phyloP scores from a whole-genome alignment of 805 yeast species.

The Ogataea trehalophila region DNA sequence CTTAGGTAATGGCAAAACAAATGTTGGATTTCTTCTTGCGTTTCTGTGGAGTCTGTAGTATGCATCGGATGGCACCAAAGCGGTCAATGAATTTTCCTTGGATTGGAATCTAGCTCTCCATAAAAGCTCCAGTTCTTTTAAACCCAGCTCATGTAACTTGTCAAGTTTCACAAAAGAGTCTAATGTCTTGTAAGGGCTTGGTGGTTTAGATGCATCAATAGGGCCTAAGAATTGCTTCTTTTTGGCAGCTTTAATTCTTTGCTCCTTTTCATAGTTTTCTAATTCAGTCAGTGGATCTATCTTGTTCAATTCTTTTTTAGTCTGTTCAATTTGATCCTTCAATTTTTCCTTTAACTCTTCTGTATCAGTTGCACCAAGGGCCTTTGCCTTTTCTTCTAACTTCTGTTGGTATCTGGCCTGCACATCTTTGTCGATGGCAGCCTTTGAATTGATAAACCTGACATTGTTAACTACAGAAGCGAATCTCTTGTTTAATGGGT shows the following conservation, averaged over 20 bases:
- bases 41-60: conserved; percentile 57
- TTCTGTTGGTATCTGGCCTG: conserved; percentile 36
- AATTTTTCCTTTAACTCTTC: conserved; percentile 59
- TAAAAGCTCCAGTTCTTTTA: conserved; percentile 64
- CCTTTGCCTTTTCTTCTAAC: conserved; percentile 35
- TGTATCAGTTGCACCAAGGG: conserved; percentile 41
- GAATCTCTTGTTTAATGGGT: conserved; percentile 7
- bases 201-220: conserved; percentile 31
- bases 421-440: conserved; percentile 28
- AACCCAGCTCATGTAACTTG: conserved; percentile 52
- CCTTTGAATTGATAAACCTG: conserved; percentile 26
- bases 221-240: conserved; percentile 28
- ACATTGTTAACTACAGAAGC: conserved; percentile 23
- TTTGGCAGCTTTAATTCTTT: conserved; percentile 18
- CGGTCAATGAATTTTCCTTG: conserved; percentile 57
- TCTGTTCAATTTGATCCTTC: conserved; percentile 54
- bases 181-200: conserved; percentile 63
- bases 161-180: conserved; percentile 65
- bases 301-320: conserved; percentile 51
- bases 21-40: conserved; percentile 73
- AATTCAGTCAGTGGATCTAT: conserved; percentile 68
- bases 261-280: conserved; percentile 39
- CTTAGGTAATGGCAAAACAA: conserved; percentile 87
- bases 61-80: conserved; percentile 53
- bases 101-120: conserved; percentile 85